These are phyloP conservation scores for Pseudogymnoascus sp. DNA, from an alignment of 2,329 filamentous ascomycete genomes.

Conservation along the genomic window DNA sequence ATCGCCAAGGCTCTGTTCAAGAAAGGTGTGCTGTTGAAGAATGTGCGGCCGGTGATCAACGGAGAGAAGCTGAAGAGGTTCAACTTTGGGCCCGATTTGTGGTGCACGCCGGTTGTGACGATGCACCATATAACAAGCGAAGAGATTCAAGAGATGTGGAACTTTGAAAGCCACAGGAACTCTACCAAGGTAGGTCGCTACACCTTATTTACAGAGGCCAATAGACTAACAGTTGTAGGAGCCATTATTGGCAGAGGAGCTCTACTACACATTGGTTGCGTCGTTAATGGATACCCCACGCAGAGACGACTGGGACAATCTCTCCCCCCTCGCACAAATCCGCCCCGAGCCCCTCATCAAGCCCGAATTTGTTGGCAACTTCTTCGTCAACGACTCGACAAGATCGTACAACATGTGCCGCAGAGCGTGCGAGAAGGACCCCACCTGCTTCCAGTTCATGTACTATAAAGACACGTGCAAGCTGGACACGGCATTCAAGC, in stretches of 20 bases:
- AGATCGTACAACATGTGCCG: constrained; percentile 36
- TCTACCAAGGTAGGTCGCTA: constrained; percentile 12
- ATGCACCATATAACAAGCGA: constrained; percentile 48
- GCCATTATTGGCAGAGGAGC: constrained; percentile 38
- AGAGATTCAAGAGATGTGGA: constrained; percentile 44
- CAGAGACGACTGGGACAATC: constrained; percentile 45
- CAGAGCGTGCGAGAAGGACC: constrained; percentile 36
- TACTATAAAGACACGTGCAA: constrained; percentile 19
- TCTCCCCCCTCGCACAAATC: constrained; percentile 41
- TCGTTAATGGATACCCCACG: constrained; percentile 33
- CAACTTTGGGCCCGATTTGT: constrained; percentile 35
- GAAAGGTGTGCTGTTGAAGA: constrained; percentile 34
- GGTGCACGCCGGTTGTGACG: constrained; percentile 50
- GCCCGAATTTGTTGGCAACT: constrained; percentile 31
- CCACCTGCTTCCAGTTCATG: constrained; percentile 30
- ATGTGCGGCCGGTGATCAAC: constrained; percentile 46
- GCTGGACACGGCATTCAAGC: not conserved
- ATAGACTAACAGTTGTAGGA: constrained; percentile 31
- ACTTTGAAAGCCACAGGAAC: constrained; percentile 38
- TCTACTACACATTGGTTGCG: constrained; percentile 42
- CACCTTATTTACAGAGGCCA: not conserved
- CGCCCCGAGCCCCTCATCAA: constrained; percentile 35
- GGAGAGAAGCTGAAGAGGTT: constrained; percentile 46
- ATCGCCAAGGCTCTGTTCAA: constrained; percentile 41
- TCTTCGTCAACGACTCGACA: not conserved